Evolutionary conservation across 352 stramenopile genomes (phyloP).

Genomic region (Globisporangium alternatum): DNA sequence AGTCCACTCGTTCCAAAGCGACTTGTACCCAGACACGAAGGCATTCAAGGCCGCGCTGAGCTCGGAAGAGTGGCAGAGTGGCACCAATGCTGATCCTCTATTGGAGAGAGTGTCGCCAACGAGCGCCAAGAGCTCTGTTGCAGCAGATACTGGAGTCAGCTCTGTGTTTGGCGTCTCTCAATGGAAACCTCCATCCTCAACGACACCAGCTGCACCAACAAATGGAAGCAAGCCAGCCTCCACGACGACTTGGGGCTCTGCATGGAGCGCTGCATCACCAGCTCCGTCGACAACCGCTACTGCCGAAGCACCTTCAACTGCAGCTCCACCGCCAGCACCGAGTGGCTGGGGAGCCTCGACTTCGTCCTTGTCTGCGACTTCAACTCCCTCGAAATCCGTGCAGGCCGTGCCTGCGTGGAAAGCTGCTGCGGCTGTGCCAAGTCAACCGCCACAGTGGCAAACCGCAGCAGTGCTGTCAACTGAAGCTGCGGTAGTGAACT

Average conservation of each 20-base stretch:
- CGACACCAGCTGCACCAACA: background rate
- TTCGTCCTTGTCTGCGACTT: conserved; percentile 24
- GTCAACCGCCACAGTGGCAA: conserved; percentile 17
- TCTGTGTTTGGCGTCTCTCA: conserved; percentile 33
- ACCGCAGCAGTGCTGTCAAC: background rate
- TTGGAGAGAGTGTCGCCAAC: conserved; percentile 34
- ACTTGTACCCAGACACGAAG: conserved; percentile 71
- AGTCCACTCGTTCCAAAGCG: conserved; percentile 58
- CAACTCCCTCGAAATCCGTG: conserved; percentile 4
- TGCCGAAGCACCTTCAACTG: background rate
- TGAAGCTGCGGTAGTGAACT: background rate
- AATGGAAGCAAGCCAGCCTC: conserved; percentile 1
- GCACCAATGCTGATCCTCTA: conserved; percentile 40
- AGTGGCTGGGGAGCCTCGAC: conserved; percentile 21
- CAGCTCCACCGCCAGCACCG: conserved; percentile 11
- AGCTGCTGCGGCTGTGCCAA: conserved; percentile 10
- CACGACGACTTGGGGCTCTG: conserved; percentile 10
- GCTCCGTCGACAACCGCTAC: background rate
- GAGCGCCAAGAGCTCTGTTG: conserved; percentile 12
- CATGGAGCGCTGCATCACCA: conserved; percentile 7
- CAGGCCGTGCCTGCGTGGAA: conserved; percentile 16
- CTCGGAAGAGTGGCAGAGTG: conserved; percentile 38
- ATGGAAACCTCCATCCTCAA: background rate
- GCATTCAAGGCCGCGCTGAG: conserved; percentile 36
- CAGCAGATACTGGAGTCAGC: conserved; percentile 9